Conservation (phyloP, 805 yeast species). For the Pichia exigua region DNA sequence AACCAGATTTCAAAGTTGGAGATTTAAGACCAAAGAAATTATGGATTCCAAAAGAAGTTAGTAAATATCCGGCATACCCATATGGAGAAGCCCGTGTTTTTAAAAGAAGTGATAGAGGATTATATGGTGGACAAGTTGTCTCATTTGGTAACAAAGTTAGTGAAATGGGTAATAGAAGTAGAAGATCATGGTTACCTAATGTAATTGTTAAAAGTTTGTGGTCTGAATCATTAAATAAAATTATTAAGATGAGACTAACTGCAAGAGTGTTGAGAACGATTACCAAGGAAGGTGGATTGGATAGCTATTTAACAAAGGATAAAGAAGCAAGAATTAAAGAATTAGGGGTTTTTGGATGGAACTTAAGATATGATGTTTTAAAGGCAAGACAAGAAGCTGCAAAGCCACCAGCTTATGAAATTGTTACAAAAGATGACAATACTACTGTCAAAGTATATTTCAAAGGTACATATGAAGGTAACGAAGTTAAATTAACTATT, state of each 20-base stretch:
- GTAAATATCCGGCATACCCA: conserved; percentile 56
- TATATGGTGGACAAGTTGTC: conserved; percentile 83
- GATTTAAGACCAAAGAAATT: conserved; percentile 38
- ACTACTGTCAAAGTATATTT: conserved; percentile 38
- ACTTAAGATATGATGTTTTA: conserved; percentile 68
- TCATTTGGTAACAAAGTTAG: conserved; percentile 72
- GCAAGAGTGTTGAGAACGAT: conserved; percentile 81
- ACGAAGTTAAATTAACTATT: conserved; percentile 42
- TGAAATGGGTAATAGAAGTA: conserved; percentile 63
- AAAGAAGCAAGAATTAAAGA: conserved; percentile 87
- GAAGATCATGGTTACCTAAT: conserved; percentile 76
- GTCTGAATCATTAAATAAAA: conserved; percentile 67
- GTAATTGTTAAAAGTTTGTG: conserved; percentile 67
- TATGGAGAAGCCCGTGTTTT: conserved; percentile 72
- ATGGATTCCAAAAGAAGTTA: conserved; percentile 36
- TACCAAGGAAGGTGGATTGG: conserved; percentile 92
- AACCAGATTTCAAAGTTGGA: conserved; percentile 43
- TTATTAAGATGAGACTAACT: conserved; percentile 54
- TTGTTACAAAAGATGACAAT: conserved; percentile 25
- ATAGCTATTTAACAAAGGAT: conserved; percentile 78
- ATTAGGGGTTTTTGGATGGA: conserved; percentile 90
- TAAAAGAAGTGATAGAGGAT: conserved; percentile 80
- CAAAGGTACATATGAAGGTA: conserved; percentile 34
- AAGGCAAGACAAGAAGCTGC: conserved; percentile 34
- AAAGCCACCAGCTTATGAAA: conserved; percentile 30